Percentiles rank a stretch among this genome's conserved stretches.
Evolutionary conservation across 768 basidiomycete genomes (phyloP).

Genomic region (Boletales sp.): DNA sequence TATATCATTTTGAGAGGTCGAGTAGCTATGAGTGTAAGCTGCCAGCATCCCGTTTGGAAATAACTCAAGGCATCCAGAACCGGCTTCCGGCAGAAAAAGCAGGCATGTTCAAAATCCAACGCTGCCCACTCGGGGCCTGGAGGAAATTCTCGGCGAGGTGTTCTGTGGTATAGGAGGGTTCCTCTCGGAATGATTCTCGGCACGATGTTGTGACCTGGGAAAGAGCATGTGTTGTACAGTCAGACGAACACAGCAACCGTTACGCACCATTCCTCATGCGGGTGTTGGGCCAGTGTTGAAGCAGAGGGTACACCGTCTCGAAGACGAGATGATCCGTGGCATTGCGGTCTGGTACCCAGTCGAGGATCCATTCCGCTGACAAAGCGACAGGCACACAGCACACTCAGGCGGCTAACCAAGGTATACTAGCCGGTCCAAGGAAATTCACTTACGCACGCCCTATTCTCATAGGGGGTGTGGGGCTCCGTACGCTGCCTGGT

Average conservation of each 20-base stretch:
- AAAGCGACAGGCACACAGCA: too few relatives aligned
- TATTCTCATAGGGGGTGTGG: too few relatives aligned
- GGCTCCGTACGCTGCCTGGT: too few relatives aligned
- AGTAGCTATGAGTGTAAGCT: too few relatives aligned
- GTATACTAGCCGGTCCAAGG: too few relatives aligned
- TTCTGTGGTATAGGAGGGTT: not conserved
- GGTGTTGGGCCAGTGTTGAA: not conserved
- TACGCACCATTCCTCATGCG: not conserved
- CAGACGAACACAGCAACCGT: not conserved
- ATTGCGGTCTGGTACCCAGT: not conserved
- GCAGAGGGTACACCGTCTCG: not conserved
- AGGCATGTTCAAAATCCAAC: not conserved
- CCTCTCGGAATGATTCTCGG: not conserved
- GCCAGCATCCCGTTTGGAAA: too few relatives aligned
- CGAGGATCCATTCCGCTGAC: not conserved
- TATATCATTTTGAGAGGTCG: too few relatives aligned
- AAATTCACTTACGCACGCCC: too few relatives aligned
- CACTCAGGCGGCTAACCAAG: too few relatives aligned
- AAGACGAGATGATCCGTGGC: not conserved
- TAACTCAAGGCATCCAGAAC: too few relatives aligned
- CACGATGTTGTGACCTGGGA: not conserved
- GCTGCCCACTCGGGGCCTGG: not conserved
- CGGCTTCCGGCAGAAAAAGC: not conserved
- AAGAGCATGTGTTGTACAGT: not conserved
- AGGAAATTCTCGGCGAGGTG: not conserved